A percentile compares a stretch with the other conserved stretches of the same genome.
These are phyloP conservation scores for Xanthoparmelia taractica DNA, from an alignment of 495 filamentous ascomycete genomes.

Conservation along the genomic window DNA sequence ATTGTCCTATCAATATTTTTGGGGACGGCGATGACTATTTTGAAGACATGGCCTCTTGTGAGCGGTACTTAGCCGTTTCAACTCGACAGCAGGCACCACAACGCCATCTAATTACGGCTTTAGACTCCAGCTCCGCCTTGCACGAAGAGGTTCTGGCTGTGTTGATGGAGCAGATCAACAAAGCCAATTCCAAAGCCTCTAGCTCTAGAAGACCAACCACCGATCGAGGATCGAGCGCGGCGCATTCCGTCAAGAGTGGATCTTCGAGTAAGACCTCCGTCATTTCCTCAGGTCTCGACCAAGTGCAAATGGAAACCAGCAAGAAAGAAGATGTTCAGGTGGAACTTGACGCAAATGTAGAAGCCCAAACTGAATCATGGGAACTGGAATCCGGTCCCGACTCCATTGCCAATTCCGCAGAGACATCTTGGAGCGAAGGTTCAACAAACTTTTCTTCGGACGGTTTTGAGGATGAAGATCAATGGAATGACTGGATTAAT, in stretches of 20 bases:
- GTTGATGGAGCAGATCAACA: neutral
- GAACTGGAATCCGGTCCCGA: neutral
- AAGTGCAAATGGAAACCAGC: neutral
- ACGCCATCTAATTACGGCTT: slow-evolving; percentile 1
- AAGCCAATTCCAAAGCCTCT: slow-evolving; percentile 4
- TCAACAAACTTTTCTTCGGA: slow-evolving; percentile 5
- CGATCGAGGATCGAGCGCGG: neutral
- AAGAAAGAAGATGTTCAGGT: neutral
- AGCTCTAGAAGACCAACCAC: slow-evolving; percentile 3
- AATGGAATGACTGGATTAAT: slow-evolving; percentile 14
- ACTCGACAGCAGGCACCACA: slow-evolving; percentile 1
- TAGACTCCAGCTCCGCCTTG: neutral
- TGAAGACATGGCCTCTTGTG: slow-evolving; percentile 3
- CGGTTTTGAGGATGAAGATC: slow-evolving; percentile 9
- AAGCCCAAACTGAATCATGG: neutral
- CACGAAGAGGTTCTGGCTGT: neutral
- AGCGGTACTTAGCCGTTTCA: slow-evolving; percentile 1
- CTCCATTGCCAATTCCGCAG: slow-evolving; percentile 4
- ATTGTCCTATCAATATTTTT: neutral
- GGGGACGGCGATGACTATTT: slow-evolving; percentile 4
- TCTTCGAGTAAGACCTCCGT: slow-evolving; percentile 4
- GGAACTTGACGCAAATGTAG: neutral
- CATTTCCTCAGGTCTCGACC: neutral
- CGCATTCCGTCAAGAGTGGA: neutral
- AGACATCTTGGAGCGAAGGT: slow-evolving; percentile 11